Evolutionary conservation across 176 grass and related monocot genomes (phyloP), one percentile per base, ranked within the genome.

Genomic region (Rhynchospora breviuscula): DNA sequence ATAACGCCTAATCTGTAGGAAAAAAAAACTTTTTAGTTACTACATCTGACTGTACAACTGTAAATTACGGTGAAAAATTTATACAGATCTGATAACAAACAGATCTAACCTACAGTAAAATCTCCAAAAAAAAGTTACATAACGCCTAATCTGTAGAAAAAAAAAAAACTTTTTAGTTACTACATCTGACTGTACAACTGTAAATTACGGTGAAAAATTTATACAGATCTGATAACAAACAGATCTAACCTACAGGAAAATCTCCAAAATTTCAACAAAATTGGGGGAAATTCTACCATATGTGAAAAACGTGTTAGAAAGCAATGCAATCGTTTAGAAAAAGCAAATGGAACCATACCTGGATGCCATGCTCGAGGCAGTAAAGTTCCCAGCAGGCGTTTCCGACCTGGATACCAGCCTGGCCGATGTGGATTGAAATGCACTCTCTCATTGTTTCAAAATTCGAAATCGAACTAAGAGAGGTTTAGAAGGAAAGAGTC

Each of bases 291-390:
- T 75, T 23, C 21, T 7, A 1, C 8, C 0, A 10, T n/a, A 46
- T 2, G 76, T 2, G 8, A 49, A 49, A 49, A 66, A 90, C 79
- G 66, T 79, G 68, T 0, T 0, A 0, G 10, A 10, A 49, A 31
- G 7, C 6, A 7, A 6, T 14, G 2, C 1, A 19, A 48, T 0
- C 14, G 21, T 10, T 45, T 3, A 0, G 3, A 1, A 0, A 18
- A 74, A 65, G 22, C 1, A 53, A 43, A 2, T 8, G 4, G 71
- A 68, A 75, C 15, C 0, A 21, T 89, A 94, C 92, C 92, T 94
- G 90, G 18, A 94, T 94, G 88, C 92, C 92, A 6, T 94, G 92
- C 92, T 94, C 92, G 52, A 94, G 92, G 88, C 92, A 94, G 90
- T 94, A 94, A 4, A 94, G 92, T 62, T 94, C 92, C 90, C 92